phyloP scores from a whole-genome alignment of 768 basidiomycete genomes.

The Lepiota subincarnata region DNA sequence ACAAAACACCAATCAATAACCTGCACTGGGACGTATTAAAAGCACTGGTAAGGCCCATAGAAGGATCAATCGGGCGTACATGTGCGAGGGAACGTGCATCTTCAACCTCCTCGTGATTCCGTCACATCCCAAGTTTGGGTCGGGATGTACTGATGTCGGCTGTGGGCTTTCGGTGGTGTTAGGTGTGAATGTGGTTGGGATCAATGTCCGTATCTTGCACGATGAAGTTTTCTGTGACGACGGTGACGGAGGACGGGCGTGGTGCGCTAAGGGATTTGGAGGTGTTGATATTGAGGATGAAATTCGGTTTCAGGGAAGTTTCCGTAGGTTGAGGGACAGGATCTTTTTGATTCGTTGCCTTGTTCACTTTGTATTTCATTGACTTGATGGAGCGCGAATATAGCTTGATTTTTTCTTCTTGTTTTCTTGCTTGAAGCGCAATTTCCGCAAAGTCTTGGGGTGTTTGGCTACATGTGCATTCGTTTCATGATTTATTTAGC shows the following conservation, averaged over 20 bases:
- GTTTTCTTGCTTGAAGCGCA: too few species aligned
- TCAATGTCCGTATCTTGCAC: slow-evolving; percentile 22
- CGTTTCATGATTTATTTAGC: too few species aligned
- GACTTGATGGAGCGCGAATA: too few species aligned
- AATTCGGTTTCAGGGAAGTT: neutral
- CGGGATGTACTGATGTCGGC: slow-evolving; percentile 6
- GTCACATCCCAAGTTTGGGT: slow-evolving; percentile 4
- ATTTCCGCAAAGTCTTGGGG: too few species aligned
- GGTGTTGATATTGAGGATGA: slow-evolving; percentile 27
- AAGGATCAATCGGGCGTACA: slow-evolving; percentile 24
- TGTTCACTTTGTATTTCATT: too few species aligned
- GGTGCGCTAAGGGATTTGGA: slow-evolving; percentile 29
- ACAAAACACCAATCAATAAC: neutral
- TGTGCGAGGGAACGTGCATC: slow-evolving; percentile 27
- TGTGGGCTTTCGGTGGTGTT: neutral
- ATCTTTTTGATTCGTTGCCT: too few species aligned
- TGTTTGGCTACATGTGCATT: too few species aligned
- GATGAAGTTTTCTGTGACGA: slow-evolving; percentile 7
- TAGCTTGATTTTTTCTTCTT: too few species aligned
- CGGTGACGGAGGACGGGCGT: slow-evolving; percentile 4
- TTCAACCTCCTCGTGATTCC: slow-evolving; percentile 31
- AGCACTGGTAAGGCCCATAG: slow-evolving; percentile 36
- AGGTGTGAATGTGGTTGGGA: slow-evolving; percentile 15
- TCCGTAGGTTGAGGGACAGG: too few species aligned
- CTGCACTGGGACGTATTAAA: slow-evolving; percentile 28